Base-by-base conservation (phyloP, 83 land plant genomes). In the Picea abies region DNA sequence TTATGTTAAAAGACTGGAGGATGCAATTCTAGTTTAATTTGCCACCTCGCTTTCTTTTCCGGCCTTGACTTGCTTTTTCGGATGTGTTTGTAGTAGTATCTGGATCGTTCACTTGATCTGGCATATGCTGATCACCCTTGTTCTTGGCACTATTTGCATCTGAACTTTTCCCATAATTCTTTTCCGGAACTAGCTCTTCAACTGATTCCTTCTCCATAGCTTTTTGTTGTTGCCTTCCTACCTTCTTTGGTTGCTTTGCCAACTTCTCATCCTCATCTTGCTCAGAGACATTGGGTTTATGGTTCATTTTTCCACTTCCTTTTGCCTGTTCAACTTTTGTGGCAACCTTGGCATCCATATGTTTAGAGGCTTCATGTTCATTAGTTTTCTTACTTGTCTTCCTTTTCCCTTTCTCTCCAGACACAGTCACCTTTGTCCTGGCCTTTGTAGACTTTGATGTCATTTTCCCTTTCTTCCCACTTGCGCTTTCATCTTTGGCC, bases 361-460 rank as follows among this genome's bases (percentile, higher is more conserved):
- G 73, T 47, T 80, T 84, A 62, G 47, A 80, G 12, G 81, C 47
- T 84, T 79, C 72, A 16, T 19, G 60, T 11, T 29, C 62, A 12
- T 37, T 32, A 14, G 25, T 29, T 23, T 76, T 23, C n/a, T 76
- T 76, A 76, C 29, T 52, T 15, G 60, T 76, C 79, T 76, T 76
- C 11, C 56, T 56, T 76, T 76, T 56, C 79, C 35, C 35, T 76
- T 52, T 56, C 32, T 52, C 58, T 39, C 62, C 62, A 76, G 79
- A 52, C 52, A 32, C 41, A 29, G 63, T 58, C 56, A 41, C 10
- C 62, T 63, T 47, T 35, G 22, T 35, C 81, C 5, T 41, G 49
- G 52, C 39, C 68, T 61, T 79, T 32, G 41, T 63, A 35, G 81
- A 60, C 44, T 62, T 37, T 25, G 25, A 23, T 79, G 68, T 37